Evolutionary conservation across 352 stramenopile species (phyloP), one percentile per base, ranked within the genome.

Genomic region (Globisporangium paddicum): DNA sequence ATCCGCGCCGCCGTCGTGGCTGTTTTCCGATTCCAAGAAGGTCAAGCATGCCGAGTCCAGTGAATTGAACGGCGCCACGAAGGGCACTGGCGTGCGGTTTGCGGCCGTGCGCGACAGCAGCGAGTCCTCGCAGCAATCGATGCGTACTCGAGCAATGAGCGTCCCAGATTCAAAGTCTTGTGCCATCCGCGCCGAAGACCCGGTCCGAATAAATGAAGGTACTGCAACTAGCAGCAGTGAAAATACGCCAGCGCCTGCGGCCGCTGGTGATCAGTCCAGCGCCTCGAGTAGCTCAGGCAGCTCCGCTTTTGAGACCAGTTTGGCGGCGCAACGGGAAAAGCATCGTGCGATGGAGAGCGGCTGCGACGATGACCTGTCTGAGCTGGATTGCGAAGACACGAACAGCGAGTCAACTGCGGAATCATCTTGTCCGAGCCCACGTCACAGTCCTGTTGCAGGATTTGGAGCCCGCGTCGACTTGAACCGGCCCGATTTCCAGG

Each of bases 361-460:
- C 45, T 35, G 7, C 40, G 78, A 89, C 47, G 79, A 89, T 56
- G 78, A 89, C 25, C 73, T 70, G 18, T 82, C 68, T 14, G 73
- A 82, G 37, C 34, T 89, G 18, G 79, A 91, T 44, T 86, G 69
- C 26, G 82, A 91, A 40, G 81, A 89, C 42, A 89, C 79, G 4
- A 86, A 84, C 57, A 91, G 82, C 21, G 82, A 89, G 40, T 89
- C 79, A 19, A 89, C 79, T 1, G 75, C 76, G 0, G 82, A 89
- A 37, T 91, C 82, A 18, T 91, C 82, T 53, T 91, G 77, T 23
- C 67, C 78, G 10, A 91, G 82, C 68, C 82, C 79, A 46, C 79
- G 72, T 1, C 77, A 85, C 49, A 75, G 61, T 34, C 67, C 74
- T 6, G 40, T 75, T 0, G 56, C 64, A 2, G 50, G 67, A 5